A percentile compares a stretch with the other conserved stretches of the same genome.
Conservation (phyloP, 306 rosid genomes). For the barrel medic (Medicago truncatula) region MtrunA17r5.0-ANR NC_053046.1:4455501-4456000, state of each 20-base stretch:
- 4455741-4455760: slow-evolving; percentile 86
- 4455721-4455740: slow-evolving; percentile 67
- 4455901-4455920: slow-evolving; percentile 81
- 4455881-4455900: slow-evolving; percentile 91
- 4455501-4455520: slow-evolving; percentile 26
- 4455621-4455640: slow-evolving; percentile 87
- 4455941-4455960: slow-evolving; percentile 93
- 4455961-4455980: slow-evolving; percentile 79
- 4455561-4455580: slow-evolving; percentile 3
- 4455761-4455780: slow-evolving; percentile 93
- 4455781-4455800: slow-evolving; percentile 92
- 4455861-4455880: slow-evolving; percentile 32
- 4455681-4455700: slow-evolving; percentile 91
- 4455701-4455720: slow-evolving; percentile 74
- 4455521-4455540: slow-evolving; percentile 30
- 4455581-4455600: slow-evolving; percentile 32
- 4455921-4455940: slow-evolving; percentile 90
- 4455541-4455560: slow-evolving; percentile 32
- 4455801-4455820: slow-evolving; percentile 41
- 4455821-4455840: slow-evolving; percentile 18
- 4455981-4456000: slow-evolving; percentile 82
- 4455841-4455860: slow-evolving; percentile 32
- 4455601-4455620: slow-evolving; percentile 72
- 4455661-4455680: slow-evolving; percentile 74
- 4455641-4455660: slow-evolving; percentile 61